Percentiles rank a stretch among this genome's conserved stretches.
phyloP scores from a whole-genome alignment of 2,329 filamentous ascomycete genomes.

The Colletotrichum tabaci region DNA sequence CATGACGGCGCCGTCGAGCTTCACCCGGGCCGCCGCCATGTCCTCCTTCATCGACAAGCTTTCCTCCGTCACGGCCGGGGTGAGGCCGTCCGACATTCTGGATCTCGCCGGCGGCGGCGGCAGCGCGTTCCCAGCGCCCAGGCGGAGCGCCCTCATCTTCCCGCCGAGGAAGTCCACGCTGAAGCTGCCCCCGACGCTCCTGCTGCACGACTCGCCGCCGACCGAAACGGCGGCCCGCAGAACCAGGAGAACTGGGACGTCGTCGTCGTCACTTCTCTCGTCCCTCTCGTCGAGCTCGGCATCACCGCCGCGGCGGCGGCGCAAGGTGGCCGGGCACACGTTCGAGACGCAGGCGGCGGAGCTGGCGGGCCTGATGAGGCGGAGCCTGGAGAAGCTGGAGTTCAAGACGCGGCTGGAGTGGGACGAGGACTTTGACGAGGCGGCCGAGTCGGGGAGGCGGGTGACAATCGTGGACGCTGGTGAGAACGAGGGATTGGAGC shows the following conservation, averaged over 20 bases:
- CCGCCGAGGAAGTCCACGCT: slow-evolving; percentile 64
- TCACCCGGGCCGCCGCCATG: slow-evolving; percentile 51
- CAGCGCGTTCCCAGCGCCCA: slow-evolving; percentile 49
- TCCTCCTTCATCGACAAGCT: slow-evolving; percentile 44
- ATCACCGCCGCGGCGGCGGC: background rate
- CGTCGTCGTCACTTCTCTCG: slow-evolving; percentile 42
- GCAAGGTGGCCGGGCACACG: slow-evolving; percentile 54
- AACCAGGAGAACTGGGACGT: slow-evolving; percentile 14
- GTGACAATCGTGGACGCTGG: slow-evolving; percentile 58
- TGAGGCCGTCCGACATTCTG: slow-evolving; percentile 35
- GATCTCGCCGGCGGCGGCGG: background rate
- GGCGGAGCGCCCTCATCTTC: slow-evolving; percentile 62
- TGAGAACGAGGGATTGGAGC: slow-evolving; percentile 46
- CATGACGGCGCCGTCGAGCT: slow-evolving; percentile 61
- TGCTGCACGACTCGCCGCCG: slow-evolving; percentile 61
- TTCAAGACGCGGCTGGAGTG: slow-evolving; percentile 58
- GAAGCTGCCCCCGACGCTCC: slow-evolving; percentile 63
- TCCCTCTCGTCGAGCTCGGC: slow-evolving; percentile 35
- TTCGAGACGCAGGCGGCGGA: slow-evolving; percentile 64
- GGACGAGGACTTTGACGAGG: slow-evolving; percentile 56
- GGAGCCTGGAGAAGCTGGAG: slow-evolving; percentile 64
- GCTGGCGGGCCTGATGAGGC: slow-evolving; percentile 63
- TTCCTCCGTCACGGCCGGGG: slow-evolving; percentile 39
- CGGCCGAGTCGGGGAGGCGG: slow-evolving; percentile 53
- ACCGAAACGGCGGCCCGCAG: background rate